Evolutionary conservation across 2,329 filamentous ascomycete genomes (phyloP).

Genomic region (Botrytis medusae): DNA sequence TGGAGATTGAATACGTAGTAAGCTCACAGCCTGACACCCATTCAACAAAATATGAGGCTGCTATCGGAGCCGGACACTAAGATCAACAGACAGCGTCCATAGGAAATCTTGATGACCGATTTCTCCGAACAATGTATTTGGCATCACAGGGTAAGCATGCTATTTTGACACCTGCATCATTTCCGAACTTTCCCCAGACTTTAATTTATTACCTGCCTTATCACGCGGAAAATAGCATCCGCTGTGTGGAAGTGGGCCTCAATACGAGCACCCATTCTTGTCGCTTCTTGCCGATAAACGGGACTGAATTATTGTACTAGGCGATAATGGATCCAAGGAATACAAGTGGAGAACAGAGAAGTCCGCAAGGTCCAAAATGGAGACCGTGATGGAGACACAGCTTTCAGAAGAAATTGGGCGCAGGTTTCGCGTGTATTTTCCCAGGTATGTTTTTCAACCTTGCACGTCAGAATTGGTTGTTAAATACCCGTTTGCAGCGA

Average conservation of each 20-base stretch:
- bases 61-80: background rate
- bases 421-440: conserved; percentile 76
- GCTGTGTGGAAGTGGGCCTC: background rate
- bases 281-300: conserved; percentile 11
- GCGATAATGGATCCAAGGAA: conserved; percentile 48
- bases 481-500: conserved; percentile 32
- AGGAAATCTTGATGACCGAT: conserved; percentile 68
- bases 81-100: conserved; percentile 69
- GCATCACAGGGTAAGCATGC: conserved; percentile 52
- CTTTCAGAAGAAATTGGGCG: conserved; percentile 42
- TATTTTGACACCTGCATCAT: conserved; percentile 10
- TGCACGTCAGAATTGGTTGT: background rate
- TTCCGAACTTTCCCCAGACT: conserved; percentile 22
- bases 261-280: conserved; percentile 14
- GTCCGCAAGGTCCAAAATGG: conserved; percentile 27
- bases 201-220: conserved; percentile 14
- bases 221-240: conserved; percentile 1
- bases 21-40: conserved; percentile 33
- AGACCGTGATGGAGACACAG: conserved; percentile 28
- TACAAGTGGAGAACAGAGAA: conserved; percentile 43
- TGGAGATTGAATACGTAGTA: conserved; percentile 74
- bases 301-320: conserved; percentile 36
- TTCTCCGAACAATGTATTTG: conserved; percentile 60
- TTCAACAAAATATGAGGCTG: background rate
- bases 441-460: conserved; percentile 49